Conservation (phyloP, 78 protist species). For the Thecamonas trahens region DNA sequence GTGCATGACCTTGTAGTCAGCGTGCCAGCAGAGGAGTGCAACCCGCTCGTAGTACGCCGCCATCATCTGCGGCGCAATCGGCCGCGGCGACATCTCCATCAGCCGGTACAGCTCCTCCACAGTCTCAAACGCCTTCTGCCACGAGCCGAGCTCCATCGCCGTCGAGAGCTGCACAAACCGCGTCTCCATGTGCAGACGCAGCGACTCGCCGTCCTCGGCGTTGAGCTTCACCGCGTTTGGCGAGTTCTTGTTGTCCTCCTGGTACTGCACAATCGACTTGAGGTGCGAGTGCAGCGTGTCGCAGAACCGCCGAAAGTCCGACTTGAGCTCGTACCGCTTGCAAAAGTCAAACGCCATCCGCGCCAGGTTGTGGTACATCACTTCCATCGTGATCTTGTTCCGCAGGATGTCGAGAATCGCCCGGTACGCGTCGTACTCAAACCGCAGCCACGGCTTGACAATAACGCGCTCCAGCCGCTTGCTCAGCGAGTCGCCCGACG, state of each 20-base stretch:
- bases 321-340: slow-evolving; percentile 64
- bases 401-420: slow-evolving; percentile 67
- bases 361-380: slow-evolving; percentile 46
- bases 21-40: slow-evolving; percentile 69
- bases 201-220: slow-evolving; percentile 40
- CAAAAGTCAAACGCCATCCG: slow-evolving; percentile 70
- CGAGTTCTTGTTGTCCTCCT: not conserved
- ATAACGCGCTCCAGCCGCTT: slow-evolving; percentile 41
- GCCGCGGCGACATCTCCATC: slow-evolving; percentile 19
- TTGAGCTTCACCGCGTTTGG: slow-evolving; percentile 27
- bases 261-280: not conserved
- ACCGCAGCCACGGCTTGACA: slow-evolving; percentile 56
- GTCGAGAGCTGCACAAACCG: slow-evolving; percentile 72
- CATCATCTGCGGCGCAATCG: slow-evolving; percentile 46
- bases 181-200: slow-evolving; percentile 63
- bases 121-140: slow-evolving; percentile 74
- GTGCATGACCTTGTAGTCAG: slow-evolving; percentile 48
- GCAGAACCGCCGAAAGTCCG: slow-evolving; percentile 71
- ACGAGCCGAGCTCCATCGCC: slow-evolving; percentile 69
- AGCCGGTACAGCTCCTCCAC: slow-evolving; percentile 74
- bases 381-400: slow-evolving; percentile 62
- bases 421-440: slow-evolving; percentile 78
- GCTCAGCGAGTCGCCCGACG: not conserved
- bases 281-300: slow-evolving; percentile 68
- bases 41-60: slow-evolving; percentile 59